A percentile compares a stretch with the other conserved stretches of the same genome.
phyloP scores from a whole-genome alignment of 306 rosid species.

The Malus asiatica region DNA sequence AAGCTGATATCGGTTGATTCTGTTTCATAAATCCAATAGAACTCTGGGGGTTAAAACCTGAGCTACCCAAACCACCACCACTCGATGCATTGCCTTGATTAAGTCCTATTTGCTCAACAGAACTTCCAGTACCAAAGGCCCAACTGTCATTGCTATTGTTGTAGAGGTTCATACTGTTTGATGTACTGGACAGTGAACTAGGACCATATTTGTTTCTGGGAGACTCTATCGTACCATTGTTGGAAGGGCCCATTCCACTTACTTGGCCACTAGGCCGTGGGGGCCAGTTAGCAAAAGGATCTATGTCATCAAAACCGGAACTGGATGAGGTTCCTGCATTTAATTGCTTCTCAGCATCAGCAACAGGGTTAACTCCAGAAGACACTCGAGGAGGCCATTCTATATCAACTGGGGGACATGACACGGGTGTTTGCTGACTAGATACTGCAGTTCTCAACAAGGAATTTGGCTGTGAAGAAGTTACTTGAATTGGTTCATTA shows the following conservation, averaged over 20 bases:
- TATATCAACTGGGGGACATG: constrained; percentile 76
- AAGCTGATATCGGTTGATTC: constrained; percentile 41
- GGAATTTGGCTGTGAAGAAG: constrained; percentile 34
- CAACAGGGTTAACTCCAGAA: constrained; percentile 36
- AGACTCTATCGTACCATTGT: constrained; percentile 45
- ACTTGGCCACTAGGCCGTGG: constrained; percentile 65
- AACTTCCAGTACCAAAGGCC: constrained; percentile 45
- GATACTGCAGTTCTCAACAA: constrained; percentile 30
- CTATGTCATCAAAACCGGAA: constrained; percentile 50
- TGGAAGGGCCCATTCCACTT: constrained; percentile 42
- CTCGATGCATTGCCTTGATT: constrained; percentile 37
- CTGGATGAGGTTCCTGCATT: constrained; percentile 47
- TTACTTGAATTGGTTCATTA: constrained; percentile 33
- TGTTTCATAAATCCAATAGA: constrained; percentile 59
- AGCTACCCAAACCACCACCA: constrained; percentile 32
- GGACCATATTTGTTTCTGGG: constrained; percentile 38
- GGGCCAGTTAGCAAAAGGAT: constrained; percentile 97
- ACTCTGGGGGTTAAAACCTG: constrained; percentile 32
- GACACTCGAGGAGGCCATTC: constrained; percentile 89
- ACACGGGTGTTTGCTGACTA: constrained; percentile 45
- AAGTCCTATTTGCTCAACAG: constrained; percentile 32
- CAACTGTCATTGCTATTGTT: constrained; percentile 35
- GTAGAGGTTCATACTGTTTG: constrained; percentile 47
- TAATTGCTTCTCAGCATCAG: constrained; percentile 48
- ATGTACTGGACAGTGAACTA: constrained; percentile 37